phyloP scores from a whole-genome alignment of 1,284 basidiomycete genomes.

The Naganishia cerealis region DNA sequence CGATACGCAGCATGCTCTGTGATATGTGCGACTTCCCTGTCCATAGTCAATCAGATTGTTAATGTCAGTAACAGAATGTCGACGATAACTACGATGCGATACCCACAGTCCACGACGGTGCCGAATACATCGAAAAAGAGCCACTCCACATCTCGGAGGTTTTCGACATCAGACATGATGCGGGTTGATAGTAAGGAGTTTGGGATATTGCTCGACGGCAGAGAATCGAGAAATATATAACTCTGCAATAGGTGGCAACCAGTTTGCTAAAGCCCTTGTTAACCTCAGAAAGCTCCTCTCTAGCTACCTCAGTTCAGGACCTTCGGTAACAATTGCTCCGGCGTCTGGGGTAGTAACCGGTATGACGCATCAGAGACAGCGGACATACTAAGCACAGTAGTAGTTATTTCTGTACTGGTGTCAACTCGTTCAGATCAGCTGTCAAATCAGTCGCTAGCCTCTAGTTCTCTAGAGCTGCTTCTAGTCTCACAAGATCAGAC shows the following conservation, averaged over 20 bases:
- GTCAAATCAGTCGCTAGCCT: too few species aligned
- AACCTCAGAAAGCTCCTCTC: too few species aligned
- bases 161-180: slow-evolving; percentile 9
- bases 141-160: slow-evolving; percentile 34
- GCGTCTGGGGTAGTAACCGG: background rate
- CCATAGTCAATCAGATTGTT: background rate
- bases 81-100: slow-evolving; percentile 12
- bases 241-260: background rate
- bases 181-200: background rate
- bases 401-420: too few species aligned
- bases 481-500: too few species aligned
- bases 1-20: slow-evolving; percentile 12
- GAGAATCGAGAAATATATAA: background rate
- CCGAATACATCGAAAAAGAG: slow-evolving; percentile 47
- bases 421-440: too few species aligned
- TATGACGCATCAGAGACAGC: slow-evolving; percentile 10
- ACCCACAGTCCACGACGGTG: slow-evolving; percentile 45
- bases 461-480: too few species aligned
- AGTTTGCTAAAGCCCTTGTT: too few species aligned
- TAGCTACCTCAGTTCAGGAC: background rate
- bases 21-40: slow-evolving; percentile 31
- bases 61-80: background rate
- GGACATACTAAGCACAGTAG: too few species aligned
- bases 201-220: background rate
- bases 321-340: background rate